Evolutionary conservation across 176 grass and related monocot species (phyloP).

Genomic region (Cymbopogon citratus): DNA sequence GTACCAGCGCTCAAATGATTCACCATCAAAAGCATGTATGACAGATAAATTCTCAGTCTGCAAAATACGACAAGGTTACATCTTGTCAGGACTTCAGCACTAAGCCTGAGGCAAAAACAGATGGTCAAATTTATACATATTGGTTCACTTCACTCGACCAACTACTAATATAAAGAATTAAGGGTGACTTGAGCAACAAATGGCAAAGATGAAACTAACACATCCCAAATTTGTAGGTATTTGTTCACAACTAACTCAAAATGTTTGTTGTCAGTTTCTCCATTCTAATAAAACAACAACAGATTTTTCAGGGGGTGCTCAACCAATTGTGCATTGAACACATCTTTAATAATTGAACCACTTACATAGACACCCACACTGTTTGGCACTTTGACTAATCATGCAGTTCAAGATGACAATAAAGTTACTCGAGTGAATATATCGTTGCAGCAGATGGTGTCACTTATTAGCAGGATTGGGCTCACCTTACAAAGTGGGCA

Average conservation of each 20-base stretch:
- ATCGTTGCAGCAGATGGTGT: neutral
- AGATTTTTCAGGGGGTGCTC: neutral
- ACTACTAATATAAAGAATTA: neutral
- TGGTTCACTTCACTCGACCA: neutral
- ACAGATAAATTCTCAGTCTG: slow-evolving; percentile 44
- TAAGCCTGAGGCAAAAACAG: neutral
- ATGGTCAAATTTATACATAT: neutral
- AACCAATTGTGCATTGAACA: neutral
- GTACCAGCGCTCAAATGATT: slow-evolving; percentile 40
- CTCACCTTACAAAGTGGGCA: slow-evolving; percentile 78
- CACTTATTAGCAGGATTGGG: neutral
- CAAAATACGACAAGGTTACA: neutral
- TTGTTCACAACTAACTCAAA: neutral
- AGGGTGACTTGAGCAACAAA: neutral
- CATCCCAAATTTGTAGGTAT: neutral
- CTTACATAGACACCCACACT: neutral
- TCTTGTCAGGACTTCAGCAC: neutral
- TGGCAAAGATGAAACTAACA: neutral
- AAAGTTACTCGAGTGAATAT: neutral
- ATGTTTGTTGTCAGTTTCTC: neutral
- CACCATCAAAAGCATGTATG: slow-evolving; percentile 49
- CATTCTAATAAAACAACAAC: neutral
- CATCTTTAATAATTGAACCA: neutral
- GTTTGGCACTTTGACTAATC: neutral
- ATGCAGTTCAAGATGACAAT: neutral